Conservation (phyloP, 352 stramenopile genomes). For the Pythium vanterpoolii region DNA sequence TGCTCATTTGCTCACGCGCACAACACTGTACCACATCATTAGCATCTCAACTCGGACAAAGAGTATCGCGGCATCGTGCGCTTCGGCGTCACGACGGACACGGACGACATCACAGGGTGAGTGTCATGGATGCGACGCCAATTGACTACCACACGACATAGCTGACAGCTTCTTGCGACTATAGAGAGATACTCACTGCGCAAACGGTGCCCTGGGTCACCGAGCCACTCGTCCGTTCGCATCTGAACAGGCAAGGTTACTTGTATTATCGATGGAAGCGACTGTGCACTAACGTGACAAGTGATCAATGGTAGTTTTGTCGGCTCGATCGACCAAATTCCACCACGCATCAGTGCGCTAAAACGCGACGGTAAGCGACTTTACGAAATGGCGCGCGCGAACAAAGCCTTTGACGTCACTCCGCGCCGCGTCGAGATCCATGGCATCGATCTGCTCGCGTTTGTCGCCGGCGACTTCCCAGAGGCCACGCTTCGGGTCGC, state of each 20-base stretch:
- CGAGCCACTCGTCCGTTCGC: slow-evolving; percentile 27
- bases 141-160: not conserved
- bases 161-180: not conserved
- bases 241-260: slow-evolving; percentile 41
- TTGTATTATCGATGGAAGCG: not conserved
- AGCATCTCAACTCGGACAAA: slow-evolving; percentile 62
- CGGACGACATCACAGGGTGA: slow-evolving; percentile 81
- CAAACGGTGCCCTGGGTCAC: slow-evolving; percentile 56
- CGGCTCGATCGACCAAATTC: slow-evolving; percentile 70
- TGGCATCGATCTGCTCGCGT: slow-evolving; percentile 51
- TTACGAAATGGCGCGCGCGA: slow-evolving; percentile 68
- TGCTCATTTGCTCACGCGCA: not conserved
- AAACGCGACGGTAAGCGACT: slow-evolving; percentile 74
- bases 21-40: not conserved
- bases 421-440: slow-evolving; percentile 62
- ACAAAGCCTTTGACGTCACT: slow-evolving; percentile 59
- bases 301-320: slow-evolving; percentile 48
- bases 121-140: not conserved
- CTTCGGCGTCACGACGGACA: slow-evolving; percentile 73
- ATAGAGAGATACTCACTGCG: slow-evolving; percentile 48
- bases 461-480: slow-evolving; percentile 49
- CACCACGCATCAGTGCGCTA: slow-evolving; percentile 76
- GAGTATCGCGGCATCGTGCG: slow-evolving; percentile 74
- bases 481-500: slow-evolving; percentile 59
- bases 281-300: not conserved